A percentile compares a stretch with the other conserved stretches of the same genome.
These are phyloP conservation scores for Daldinia childiae DNA, from an alignment of 495 filamentous ascomycete species.

Conservation along the genomic window DNA sequence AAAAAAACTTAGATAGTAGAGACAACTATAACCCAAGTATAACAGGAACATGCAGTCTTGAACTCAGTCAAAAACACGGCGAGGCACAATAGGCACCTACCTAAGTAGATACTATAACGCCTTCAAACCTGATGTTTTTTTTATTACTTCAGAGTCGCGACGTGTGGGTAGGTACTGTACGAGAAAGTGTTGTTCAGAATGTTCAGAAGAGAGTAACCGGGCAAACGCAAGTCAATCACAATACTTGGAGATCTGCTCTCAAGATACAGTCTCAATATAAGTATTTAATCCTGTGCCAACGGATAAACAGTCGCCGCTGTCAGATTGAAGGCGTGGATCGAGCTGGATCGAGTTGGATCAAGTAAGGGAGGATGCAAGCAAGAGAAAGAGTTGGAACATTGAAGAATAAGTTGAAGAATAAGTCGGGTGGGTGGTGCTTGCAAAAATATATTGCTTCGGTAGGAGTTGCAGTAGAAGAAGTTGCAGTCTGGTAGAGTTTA, in stretches of 20 bases:
- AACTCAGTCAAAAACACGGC: background rate
- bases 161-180: background rate
- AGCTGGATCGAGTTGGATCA: too few species aligned
- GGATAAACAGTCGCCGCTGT: background rate
- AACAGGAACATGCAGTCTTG: background rate
- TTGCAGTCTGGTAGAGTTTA: constrained; percentile 2
- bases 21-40: background rate
- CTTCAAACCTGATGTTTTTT: background rate
- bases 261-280: background rate
- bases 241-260: background rate
- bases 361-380: background rate
- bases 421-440: too few species aligned
- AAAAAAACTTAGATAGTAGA: background rate
- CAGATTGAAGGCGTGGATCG: too few species aligned
- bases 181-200: background rate
- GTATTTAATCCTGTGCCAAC: background rate
- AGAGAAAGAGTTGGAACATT: background rate
- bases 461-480: background rate
- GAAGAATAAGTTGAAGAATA: too few species aligned
- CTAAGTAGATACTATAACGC: background rate
- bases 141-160: background rate
- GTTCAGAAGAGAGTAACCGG: background rate
- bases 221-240: background rate
- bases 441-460: background rate
- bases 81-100: background rate